A percentile compares a stretch with the other conserved stretches of the same genome.
These are phyloP conservation scores for Neoascochyta sp. DNA, from an alignment of 2,329 filamentous ascomycete genomes.

Conservation along the genomic window DNA sequence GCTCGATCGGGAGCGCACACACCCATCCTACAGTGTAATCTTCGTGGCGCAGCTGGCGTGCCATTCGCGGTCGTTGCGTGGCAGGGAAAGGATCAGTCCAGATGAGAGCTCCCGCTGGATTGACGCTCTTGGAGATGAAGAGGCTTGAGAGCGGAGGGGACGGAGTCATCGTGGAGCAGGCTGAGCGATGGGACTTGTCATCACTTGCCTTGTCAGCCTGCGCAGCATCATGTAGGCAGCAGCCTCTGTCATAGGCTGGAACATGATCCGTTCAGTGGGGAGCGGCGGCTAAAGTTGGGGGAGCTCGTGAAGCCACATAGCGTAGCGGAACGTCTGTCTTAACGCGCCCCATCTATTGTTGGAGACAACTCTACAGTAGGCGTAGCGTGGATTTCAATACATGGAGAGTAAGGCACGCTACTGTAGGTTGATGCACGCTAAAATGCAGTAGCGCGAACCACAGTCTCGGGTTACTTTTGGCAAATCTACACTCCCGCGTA, in stretches of 20 bases:
- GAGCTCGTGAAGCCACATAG: too few relatives aligned
- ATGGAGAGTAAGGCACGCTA: too few relatives aligned
- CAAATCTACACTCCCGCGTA: not conserved
- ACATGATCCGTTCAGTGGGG: too few relatives aligned
- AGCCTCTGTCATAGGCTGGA: too few relatives aligned
- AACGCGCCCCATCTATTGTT: too few relatives aligned
- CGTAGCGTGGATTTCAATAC: too few relatives aligned
- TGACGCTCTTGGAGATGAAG: not conserved
- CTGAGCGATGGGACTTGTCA: too few relatives aligned
- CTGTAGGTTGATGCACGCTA: not conserved
- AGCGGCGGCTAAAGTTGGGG: too few relatives aligned
- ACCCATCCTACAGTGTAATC: conserved; percentile 16
- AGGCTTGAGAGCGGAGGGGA: not conserved
- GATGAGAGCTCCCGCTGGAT: too few relatives aligned
- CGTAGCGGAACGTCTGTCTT: too few relatives aligned
- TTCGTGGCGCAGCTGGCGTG: conserved; percentile 5
- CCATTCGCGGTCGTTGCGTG: conserved; percentile 2
- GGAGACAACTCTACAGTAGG: too few relatives aligned
- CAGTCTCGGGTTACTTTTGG: not conserved
- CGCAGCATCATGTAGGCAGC: too few relatives aligned
- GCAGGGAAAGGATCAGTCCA: not conserved
- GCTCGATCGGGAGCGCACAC: conserved; percentile 12
- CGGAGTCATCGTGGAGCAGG: not conserved
- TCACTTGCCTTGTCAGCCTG: not conserved
- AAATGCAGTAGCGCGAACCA: not conserved